phyloP scores from a whole-genome alignment of 768 basidiomycete genomes.

The Cystobasidium onofrii region DNA sequence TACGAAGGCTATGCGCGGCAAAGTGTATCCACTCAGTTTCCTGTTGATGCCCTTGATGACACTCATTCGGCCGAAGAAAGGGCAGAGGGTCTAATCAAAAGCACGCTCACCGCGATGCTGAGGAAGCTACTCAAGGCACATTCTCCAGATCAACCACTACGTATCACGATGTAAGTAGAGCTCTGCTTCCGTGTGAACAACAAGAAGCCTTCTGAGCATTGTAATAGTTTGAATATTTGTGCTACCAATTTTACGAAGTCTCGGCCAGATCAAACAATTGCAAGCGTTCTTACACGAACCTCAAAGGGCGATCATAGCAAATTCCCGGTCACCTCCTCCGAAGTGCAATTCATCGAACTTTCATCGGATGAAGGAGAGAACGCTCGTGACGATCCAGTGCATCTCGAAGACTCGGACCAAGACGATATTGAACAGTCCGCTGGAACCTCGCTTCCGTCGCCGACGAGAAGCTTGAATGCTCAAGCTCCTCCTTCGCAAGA shows the following conservation, averaged over 20 bases:
- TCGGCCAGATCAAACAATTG: constrained; percentile 1
- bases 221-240: constrained; percentile 5
- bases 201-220: not conserved
- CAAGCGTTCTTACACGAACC: not conserved
- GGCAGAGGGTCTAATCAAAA: constrained; percentile 9
- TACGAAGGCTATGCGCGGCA: constrained; percentile 17
- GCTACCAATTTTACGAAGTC: constrained; percentile 22
- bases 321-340: not conserved
- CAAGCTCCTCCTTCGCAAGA: not conserved
- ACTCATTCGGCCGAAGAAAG: not conserved
- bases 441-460: not conserved
- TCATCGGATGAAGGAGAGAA: not conserved
- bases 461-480: not conserved
- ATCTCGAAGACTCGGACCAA: not conserved
- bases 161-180: constrained; percentile 21
- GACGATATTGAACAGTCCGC: not conserved
- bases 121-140: constrained; percentile 12
- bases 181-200: not conserved
- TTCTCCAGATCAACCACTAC: not conserved
- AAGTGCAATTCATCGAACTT: not conserved
- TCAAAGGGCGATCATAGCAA: not conserved
- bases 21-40: constrained; percentile 23
- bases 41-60: constrained; percentile 31
- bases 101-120: constrained; percentile 4
- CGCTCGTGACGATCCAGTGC: not conserved